Base-by-base conservation (phyloP, 768 basidiomycete genomes). In the Hypsizygus marmoreus region DNA sequence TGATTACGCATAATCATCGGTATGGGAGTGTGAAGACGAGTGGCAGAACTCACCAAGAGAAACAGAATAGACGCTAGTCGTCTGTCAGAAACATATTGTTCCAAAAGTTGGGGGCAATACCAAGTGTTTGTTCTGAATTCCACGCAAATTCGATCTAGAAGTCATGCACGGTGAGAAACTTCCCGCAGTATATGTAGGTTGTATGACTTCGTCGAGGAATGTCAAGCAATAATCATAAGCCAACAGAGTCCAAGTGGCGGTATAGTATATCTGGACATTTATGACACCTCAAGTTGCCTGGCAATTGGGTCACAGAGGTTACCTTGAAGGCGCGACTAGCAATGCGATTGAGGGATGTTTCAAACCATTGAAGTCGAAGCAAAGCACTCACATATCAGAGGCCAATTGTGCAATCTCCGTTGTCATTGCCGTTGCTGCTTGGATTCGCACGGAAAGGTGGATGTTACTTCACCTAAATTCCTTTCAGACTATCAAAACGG, bases 161-260 rank as follows among this genome's bases (percentile, higher is more conserved):
- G 22, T 24, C 6, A 11, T 11, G 19, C 17, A 28, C 19, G 14
- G 14, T 11, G 3, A 43, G 17, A 17, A 40, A 24, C 17, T 14
- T 11, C 13, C 7, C n/a, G n/a, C n/a, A n/a, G n/a, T n/a, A n/a
- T n/a, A n/a, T n/a, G n/a, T n/a, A n/a, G 23, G 6, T 24, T 12
- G 34, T 10, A 37, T 25, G 19, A 54, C 57, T 40, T 58, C 57
- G 17, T 22, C 44, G 6, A 41, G 33, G 17, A 58, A 50, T 13
- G 57, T 58, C 41, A 58, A 37, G 37, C 30, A 30, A 16, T 56
- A 51, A 38, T 56, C 55, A 32, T 53, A 58, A 11, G 54, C 34
- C 39, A 58, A 20, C 9, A 58, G 32, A 9, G 55, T 17, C 19
- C 40, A 53, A 11, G 51, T 16, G 8, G 48, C 51, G 14, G 37